Conservation (phyloP, 306 rosid species). For the Morella rubra region DNA sequence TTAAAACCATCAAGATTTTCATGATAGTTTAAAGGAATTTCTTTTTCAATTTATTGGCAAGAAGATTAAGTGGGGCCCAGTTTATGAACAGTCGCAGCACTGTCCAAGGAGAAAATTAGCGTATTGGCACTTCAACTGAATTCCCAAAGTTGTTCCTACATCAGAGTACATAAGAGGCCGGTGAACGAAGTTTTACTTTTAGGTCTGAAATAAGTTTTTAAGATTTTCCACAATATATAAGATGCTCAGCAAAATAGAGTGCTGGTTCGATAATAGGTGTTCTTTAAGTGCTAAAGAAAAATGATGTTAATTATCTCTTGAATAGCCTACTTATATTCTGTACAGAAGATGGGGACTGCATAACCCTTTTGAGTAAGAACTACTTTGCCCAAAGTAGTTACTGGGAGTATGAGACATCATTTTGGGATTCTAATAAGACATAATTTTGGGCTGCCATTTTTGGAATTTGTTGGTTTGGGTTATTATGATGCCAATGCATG, state of each 20-base stretch:
- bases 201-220: not conserved
- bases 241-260: not conserved
- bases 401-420: not conserved
- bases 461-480: not conserved
- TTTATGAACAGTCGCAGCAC: not conserved
- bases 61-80: not conserved
- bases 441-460: not conserved
- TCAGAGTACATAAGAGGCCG: not conserved
- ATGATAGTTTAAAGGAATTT: not conserved
- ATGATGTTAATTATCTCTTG: not conserved
- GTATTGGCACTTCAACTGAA: not conserved
- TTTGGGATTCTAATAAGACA: not conserved
- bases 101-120: not conserved
- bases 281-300: not conserved
- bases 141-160: not conserved
- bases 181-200: not conserved
- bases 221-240: not conserved
- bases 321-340: not conserved
- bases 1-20: not conserved
- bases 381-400: conserved; percentile 7
- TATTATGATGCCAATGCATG: not conserved
- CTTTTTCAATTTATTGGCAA: not conserved
- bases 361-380: conserved; percentile 14
- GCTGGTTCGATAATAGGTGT: not conserved
- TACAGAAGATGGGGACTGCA: not conserved